Conservation (phyloP, 225 moss, liverwort and hornwort genomes). For the Bryoerythrophyllum caledonicum region DNA sequence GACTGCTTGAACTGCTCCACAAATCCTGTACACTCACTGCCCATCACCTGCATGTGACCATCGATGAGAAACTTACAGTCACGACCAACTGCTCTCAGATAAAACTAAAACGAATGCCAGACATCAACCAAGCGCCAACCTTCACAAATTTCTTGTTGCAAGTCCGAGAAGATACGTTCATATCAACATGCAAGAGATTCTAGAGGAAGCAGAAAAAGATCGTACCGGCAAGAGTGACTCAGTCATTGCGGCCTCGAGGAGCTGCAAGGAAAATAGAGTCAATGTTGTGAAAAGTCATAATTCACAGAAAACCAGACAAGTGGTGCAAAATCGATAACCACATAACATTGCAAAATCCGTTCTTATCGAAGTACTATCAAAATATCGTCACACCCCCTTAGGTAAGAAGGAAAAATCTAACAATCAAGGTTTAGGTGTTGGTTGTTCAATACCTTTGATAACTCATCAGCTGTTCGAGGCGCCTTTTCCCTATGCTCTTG, state of each 20-base stretch:
- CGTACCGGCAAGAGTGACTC: slow-evolving; percentile 69
- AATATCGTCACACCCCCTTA: not conserved
- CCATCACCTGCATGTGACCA: slow-evolving; percentile 57
- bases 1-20: slow-evolving; percentile 87
- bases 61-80: not conserved
- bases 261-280: slow-evolving; percentile 43
- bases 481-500: slow-evolving; percentile 34
- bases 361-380: not conserved
- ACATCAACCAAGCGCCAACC: slow-evolving; percentile 5
- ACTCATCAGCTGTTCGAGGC: slow-evolving; percentile 57
- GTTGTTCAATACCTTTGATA: slow-evolving; percentile 49
- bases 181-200: not conserved
- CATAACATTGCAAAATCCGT: not conserved
- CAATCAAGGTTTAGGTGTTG: not conserved
- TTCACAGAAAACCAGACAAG: not conserved
- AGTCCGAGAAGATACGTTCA: not conserved
- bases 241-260: slow-evolving; percentile 77
- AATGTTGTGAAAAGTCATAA: not conserved
- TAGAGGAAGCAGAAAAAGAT: slow-evolving; percentile 1
- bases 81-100: not conserved
- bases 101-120: slow-evolving; percentile 2
- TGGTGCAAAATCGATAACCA: not conserved
- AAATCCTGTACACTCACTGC: slow-evolving; percentile 62
- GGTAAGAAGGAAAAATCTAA: slow-evolving; percentile 8
- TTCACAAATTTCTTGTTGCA: not conserved